Conservation (phyloP, 805 yeast species). For the Saccharomycopsis sp. region DNA sequence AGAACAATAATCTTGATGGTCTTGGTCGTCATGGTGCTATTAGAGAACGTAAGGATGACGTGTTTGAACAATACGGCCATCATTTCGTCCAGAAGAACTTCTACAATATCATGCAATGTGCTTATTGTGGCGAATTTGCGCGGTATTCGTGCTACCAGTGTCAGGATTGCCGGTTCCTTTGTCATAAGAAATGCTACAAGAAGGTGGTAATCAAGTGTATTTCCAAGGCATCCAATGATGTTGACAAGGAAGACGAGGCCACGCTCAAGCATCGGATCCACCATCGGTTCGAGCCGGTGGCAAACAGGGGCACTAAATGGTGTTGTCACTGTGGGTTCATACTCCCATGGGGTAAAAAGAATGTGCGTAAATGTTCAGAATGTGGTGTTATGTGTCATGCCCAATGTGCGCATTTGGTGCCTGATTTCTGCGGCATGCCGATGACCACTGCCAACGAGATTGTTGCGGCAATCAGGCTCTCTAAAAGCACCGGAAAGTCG, state of each 20-base stretch:
- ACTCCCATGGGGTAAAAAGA: constrained; percentile 90
- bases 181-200: constrained; percentile 75
- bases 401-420: constrained; percentile 88
- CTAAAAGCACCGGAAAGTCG: constrained; percentile 32
- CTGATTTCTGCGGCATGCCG: constrained; percentile 98
- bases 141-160: constrained; percentile 83
- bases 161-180: constrained; percentile 74
- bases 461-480: constrained; percentile 71
- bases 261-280: constrained; percentile 94
- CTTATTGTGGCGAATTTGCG: constrained; percentile 92
- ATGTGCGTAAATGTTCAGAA: constrained; percentile 84
- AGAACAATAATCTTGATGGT: constrained; percentile 40
- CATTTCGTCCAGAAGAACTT: constrained; percentile 93
- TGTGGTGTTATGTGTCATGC: constrained; percentile 96
- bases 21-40: constrained; percentile 97
- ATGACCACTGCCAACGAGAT: constrained; percentile 95
- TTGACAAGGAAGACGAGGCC: constrained; percentile 59
- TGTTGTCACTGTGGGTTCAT: constrained; percentile 99
- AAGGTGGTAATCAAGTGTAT: constrained; percentile 81
- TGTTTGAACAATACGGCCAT: constrained; percentile 94
- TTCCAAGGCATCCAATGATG: constrained; percentile 64
- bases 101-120: constrained; percentile 95
- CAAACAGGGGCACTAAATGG: constrained; percentile 97
- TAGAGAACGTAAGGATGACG: constrained; percentile 81
- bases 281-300: constrained; percentile 87